phyloP scores from a whole-genome alignment of 2,329 filamentous ascomycete genomes.

The Alternaria sp. region DNA sequence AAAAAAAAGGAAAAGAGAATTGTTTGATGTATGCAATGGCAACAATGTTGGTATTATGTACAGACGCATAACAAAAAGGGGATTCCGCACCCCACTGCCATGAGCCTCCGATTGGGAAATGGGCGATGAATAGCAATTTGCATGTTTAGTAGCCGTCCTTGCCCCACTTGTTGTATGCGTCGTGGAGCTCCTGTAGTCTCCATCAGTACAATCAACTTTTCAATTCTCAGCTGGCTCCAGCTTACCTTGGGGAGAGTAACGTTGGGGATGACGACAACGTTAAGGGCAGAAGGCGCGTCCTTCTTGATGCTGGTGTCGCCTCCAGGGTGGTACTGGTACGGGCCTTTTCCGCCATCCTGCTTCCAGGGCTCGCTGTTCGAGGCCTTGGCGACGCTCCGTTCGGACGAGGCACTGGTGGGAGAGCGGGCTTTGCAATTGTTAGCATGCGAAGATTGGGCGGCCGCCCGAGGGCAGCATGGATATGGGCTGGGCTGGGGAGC shows the following conservation, averaged over 20 bases:
- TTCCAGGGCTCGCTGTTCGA: conserved; percentile 92
- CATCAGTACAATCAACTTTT: conserved; percentile 6
- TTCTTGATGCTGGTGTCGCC: conserved; percentile 81
- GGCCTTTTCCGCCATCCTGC: conserved; percentile 63
- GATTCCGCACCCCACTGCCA: conserved; percentile 1
- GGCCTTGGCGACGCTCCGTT: conserved; percentile 77
- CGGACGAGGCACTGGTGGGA: conserved; percentile 84
- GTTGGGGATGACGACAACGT: conserved; percentile 92
- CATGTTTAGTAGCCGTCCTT: conserved; percentile 80
- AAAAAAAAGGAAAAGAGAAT: conserved; percentile 7
- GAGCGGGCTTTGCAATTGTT: conserved; percentile 70
- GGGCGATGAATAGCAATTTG: background rate
- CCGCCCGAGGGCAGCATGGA: conserved; percentile 11
- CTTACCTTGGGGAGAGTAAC: conserved; percentile 82
- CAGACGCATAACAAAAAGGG: conserved; percentile 21
- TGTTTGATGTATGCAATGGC: conserved; percentile 15
- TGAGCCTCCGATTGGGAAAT: conserved; percentile 2
- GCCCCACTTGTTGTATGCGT: conserved; percentile 99
- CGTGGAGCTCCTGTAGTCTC: conserved; percentile 76
- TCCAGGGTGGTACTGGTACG: conserved; percentile 76
- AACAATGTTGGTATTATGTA: conserved; percentile 27
- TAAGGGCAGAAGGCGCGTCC: conserved; percentile 93
- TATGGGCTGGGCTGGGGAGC: conserved; percentile 24
- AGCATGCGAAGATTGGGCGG: conserved; percentile 17
- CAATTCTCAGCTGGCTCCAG: background rate